phyloP scores from a whole-genome alignment of 2,329 filamentous ascomycete genomes.

The Dactylonectria macrodidyma region DNA sequence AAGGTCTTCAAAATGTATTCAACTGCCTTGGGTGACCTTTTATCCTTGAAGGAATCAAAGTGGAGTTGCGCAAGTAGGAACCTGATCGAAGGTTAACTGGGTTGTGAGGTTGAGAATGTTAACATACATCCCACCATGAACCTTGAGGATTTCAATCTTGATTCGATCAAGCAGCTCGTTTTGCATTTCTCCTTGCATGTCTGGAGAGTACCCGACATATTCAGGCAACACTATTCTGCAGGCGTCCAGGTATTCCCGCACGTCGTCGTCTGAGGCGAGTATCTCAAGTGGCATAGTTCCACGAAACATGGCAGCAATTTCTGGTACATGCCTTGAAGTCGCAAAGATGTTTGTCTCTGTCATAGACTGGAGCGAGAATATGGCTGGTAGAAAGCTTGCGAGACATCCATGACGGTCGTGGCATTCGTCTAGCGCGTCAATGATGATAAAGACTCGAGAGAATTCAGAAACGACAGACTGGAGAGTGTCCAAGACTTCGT shows the following conservation, averaged over 20 bases:
- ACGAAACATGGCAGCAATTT: conserved; percentile 26
- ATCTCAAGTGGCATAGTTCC: conserved; percentile 18
- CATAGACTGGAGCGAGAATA: conserved; percentile 13
- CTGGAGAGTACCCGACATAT: too few species aligned
- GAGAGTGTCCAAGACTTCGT: conserved; percentile 2
- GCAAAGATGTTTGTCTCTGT: conserved; percentile 34
- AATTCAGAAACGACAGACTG: neutral
- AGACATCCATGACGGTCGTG: neutral
- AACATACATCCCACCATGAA: too few species aligned
- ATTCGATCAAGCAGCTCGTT: too few species aligned
- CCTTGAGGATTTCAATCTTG: too few species aligned
- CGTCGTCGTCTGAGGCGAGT: conserved; percentile 31
- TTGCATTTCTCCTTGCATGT: too few species aligned
- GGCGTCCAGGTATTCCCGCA: conserved; percentile 23
- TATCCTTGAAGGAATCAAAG: neutral
- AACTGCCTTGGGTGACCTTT: neutral
- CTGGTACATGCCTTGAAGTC: conserved; percentile 43
- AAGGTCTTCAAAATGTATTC: neutral
- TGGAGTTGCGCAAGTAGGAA: conserved; percentile 7
- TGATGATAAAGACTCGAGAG: conserved; percentile 31
- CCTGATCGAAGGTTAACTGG: neutral
- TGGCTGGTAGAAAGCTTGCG: conserved; percentile 1
- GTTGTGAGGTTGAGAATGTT: too few species aligned
- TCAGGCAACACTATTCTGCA: too few species aligned
- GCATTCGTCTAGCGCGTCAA: conserved; percentile 49